Base-by-base conservation (phyloP, 805 yeast genomes). In the Starmerella bombi region DNA sequence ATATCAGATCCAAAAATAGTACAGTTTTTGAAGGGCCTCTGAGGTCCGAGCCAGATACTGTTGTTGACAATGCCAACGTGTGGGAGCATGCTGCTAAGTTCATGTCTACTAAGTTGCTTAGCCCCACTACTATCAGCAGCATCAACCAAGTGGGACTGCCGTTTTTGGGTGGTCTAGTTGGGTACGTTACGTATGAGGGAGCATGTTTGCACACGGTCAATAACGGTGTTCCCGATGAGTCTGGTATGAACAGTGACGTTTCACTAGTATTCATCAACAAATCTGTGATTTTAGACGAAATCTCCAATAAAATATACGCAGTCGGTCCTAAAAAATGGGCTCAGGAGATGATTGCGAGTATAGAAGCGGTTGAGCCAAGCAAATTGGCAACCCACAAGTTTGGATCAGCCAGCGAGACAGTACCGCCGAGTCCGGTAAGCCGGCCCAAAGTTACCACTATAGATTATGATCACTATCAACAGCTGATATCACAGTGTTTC, bases 151-250 rank as follows among this genome's bases (percentile, higher is more conserved):
- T 29, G 0, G 60, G 62, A 0, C 61, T 83, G 16, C 94, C 94
- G 1, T 91, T 91, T 52, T 63, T 75, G 42, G 97, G 98, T n/a
- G 99, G 99, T 0, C 66, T 82, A 25, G 64, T 86, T 40, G 99
- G 99, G 4, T 65, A 79, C 32, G 59, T 91, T 9, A 79, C 93
- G 0, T 91, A 91, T 56, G 98, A 88, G 57, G 88, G 81, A 61
- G 94, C 48, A 12, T 47, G 54, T 37, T 38, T 37, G 16, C 32
- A 37, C 28, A 38, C 42, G 4, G 34, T 45, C 21, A 33, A 32
- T 15, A 21, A 16, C 6, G 43, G 34, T 3, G 19, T 22, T 8
- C 28, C 33, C 5, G 12, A 23, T 25, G 44, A 43, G 17, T 44
- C 43, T n/a, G 44, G 43, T 1, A 34, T 44, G 34, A 39, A 42